Base-by-base conservation (phyloP, 305 asterid species). In the Fraxinus baroniana region DNA sequence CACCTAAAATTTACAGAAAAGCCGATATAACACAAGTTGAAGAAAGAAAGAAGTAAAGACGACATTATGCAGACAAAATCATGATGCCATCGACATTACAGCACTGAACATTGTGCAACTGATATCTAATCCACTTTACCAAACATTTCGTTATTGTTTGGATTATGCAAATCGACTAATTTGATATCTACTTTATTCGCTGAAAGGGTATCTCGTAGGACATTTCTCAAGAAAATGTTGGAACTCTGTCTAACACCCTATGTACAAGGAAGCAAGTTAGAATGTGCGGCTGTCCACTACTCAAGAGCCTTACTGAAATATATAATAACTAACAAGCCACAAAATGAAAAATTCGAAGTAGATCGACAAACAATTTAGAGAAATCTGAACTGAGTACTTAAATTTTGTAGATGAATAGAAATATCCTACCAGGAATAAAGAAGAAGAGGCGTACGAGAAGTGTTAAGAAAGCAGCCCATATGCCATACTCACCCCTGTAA, bases 401-500 rank as follows among this genome's bases (percentile, higher is more conserved):
- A 10, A 79, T 72, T 24, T 24, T 35, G 46, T 39, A 28, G 74
- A 64, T 85, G 72, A 81, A 80, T 76, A 62, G 24, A 78, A 75
- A 66, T 66, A 28, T 68, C 85, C 30, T 86, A 93, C 98, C 97
- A 2, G 99, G 99, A 70, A 96, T 90, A 84, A 18, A 83, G 91
- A 91, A 94, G 92, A 96, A 96, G 41, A 96, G 95, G 30, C 97
- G 98, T 80, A 91, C 95, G n/a, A 96, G 89, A 89, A 96, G 94
- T 83, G 97, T 94, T 88, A 94, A 84, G 92, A 96, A 94, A 79
- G 98, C 99, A 85, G 94, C 84, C 99, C 99, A 96, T 72, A 93
- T 77, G 80, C 99, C 98, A 90, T 96, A 93, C 86, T 96, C 97
- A 37, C 98, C 94, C 92, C 99, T 96, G 94, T 74, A 13, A 49